Evolutionary conservation across 73 alveolate genomes (phyloP), one percentile per base, ranked within the genome.

Genomic region (Paramecium pentaurelia): DNA sequence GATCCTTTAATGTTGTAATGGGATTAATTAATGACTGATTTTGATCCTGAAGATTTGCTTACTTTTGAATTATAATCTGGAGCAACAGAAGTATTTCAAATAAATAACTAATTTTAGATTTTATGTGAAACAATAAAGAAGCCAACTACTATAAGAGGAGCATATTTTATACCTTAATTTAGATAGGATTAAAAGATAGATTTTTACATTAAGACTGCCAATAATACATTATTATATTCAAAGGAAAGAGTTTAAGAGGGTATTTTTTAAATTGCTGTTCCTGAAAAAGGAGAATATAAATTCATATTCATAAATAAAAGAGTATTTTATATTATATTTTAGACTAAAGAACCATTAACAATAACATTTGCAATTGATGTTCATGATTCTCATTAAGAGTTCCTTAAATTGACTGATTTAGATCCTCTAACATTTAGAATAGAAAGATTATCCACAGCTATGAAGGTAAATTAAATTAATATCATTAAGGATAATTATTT

Each of bases 31-130:
- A 80, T 80, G 91, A 36, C 3, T 42, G 75, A 47, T 45, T 80
- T 80, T 80, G 91, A 80, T 25, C 91, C 91, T 45, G 91, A 80
- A 47, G 91, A 80, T 80, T 32, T 80, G 25, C 47, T 80, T 22
- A 45, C 77, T 11, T 80, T 80, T 47, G 91, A 80, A 25, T 25
- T 80, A 27, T 9, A 22, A 44, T 30, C 91, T 8, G 73, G 91
- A 44, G 71, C 77, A 1, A 32, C 71, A 22, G 91, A 80, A 25
- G 87, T 73, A 37, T n/a, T n/a, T 14, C 0, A 36, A 34, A 36
- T 12, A 2, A 73, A 36, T 3, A 37, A 32, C 9, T 68, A 12
- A 34, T 34, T 10, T 12, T 37, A 73, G 87, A 25, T 80, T 44
- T 12, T 80, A 10, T 80, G 36, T 25, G 91, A 80, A 80, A 44